Percentiles rank a stretch among this genome's conserved stretches.
Conservation (phyloP, 2,329 filamentous ascomycete species). For the Ilyonectria destructans region DNA sequence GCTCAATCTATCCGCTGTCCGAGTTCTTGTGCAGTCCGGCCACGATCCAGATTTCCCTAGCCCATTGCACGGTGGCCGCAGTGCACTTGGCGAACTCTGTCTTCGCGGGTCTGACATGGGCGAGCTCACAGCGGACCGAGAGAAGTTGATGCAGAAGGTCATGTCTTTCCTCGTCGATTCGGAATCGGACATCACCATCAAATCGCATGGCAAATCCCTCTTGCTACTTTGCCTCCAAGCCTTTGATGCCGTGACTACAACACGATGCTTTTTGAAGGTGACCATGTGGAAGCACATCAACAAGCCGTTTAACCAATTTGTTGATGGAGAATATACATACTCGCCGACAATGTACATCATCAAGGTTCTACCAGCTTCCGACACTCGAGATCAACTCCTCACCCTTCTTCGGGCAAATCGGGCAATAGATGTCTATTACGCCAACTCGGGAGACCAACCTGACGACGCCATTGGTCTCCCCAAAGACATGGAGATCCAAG, state of each 20-base stretch:
- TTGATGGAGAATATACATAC: conserved; percentile 69
- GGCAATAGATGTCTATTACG: conserved; percentile 69
- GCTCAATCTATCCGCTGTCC: conserved; percentile 71
- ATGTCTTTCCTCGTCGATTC: conserved; percentile 71
- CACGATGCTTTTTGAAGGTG: conserved; percentile 73
- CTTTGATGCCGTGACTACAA: conserved; percentile 68
- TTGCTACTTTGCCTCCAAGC: conserved; percentile 75
- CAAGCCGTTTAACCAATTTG: conserved; percentile 71
- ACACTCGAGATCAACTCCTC: conserved; percentile 61
- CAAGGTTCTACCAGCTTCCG: conserved; percentile 61
- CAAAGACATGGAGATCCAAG: conserved; percentile 64
- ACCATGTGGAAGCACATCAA: conserved; percentile 78
- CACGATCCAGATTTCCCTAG: conserved; percentile 79
- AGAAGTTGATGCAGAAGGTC: conserved; percentile 71
- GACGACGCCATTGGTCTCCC: conserved; percentile 69
- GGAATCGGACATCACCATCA: conserved; percentile 71
- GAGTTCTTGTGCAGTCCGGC: conserved; percentile 70
- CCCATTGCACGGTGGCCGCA: conserved; percentile 73
- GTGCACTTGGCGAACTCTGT: conserved; percentile 76
- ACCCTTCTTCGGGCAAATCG: conserved; percentile 68
- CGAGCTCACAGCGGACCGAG: conserved; percentile 62
- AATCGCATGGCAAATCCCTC: conserved; percentile 71
- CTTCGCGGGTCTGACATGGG: conserved; percentile 67
- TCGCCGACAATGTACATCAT: conserved; percentile 76
- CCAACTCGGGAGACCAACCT: conserved; percentile 68